These are phyloP conservation scores for Colletotrichum sp. DNA, from an alignment of 2,329 filamentous ascomycete species.

Conservation along the genomic window DNA sequence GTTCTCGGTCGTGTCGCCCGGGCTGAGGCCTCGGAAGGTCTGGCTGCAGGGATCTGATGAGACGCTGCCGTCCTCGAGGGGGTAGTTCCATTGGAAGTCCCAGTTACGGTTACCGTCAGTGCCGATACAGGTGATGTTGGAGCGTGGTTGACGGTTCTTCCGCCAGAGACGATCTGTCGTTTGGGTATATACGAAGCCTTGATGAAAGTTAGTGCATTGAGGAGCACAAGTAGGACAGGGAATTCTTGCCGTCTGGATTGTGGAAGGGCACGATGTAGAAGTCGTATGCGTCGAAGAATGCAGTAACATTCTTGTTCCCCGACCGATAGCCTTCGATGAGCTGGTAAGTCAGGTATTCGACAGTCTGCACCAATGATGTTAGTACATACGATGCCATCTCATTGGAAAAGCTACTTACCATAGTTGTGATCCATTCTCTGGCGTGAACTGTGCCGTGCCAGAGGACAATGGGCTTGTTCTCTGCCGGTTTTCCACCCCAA, in stretches of 20 bases:
- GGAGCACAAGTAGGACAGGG: not conserved
- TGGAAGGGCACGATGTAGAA: conserved; percentile 62
- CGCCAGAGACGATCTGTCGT: conserved; percentile 56
- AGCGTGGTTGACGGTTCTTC: conserved; percentile 52
- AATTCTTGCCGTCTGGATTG: conserved; percentile 52
- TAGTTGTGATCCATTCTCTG: conserved; percentile 60
- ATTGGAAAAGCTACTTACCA: conserved; percentile 54
- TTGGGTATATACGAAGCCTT: conserved; percentile 57
- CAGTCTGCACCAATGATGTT: conserved; percentile 25
- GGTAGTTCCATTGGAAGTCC: conserved; percentile 45
- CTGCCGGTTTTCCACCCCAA: conserved; percentile 45
- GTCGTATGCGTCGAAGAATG: conserved; percentile 60
- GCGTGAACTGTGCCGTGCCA: conserved; percentile 59
- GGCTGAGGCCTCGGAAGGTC: conserved; percentile 44
- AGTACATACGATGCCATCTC: not conserved
- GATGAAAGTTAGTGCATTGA: conserved; percentile 1
- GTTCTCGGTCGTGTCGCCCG: conserved; percentile 52
- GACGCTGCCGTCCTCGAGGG: conserved; percentile 35
- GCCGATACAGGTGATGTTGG: conserved; percentile 48
- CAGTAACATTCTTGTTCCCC: conserved; percentile 37
- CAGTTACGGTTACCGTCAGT: conserved; percentile 61
- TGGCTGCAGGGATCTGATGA: conserved; percentile 51
- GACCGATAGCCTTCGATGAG: conserved; percentile 49
- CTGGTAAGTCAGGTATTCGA: conserved; percentile 32
- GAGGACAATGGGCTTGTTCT: conserved; percentile 50